Base-by-base conservation (phyloP, 306 rosid genomes). In the Rosa multiflora region DNA sequence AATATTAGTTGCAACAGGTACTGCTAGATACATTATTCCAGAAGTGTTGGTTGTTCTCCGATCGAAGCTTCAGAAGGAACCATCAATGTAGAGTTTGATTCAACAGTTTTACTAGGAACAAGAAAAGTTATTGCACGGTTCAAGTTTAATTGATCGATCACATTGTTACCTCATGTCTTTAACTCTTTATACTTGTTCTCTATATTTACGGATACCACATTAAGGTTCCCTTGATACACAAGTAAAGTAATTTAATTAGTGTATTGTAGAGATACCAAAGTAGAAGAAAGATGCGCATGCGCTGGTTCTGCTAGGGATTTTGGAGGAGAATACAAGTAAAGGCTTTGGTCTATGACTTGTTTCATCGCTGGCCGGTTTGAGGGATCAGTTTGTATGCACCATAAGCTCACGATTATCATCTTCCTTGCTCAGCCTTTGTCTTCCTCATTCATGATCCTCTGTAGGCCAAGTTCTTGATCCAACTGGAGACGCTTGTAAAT, bases 261-360 rank as follows among this genome's bases (percentile, higher is more conserved):
- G 3, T n/a, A 74, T 2, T 14, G 29, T 23, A 2, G 10, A 5
- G 70, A 44, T 4, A 62, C 29, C 47, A 9, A 47, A 8, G 67
- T 1, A 1, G 32, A 0, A 21, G 53, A 46, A 18, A 42, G 48
- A 68, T 20, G 44, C 12, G 14, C 10, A 68, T 20, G 44, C 12
- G 14, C 10, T 26, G 8, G 5, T 14, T 32, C 2, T 13, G 21
- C 8, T 8, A 40, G 23, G n/a, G 82, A 72, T 15, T 43, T 55
- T 59, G 78, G 44, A 6, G 84, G 75, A 17, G 84, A 79, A 42
- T 35, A 72, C 42, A 67, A 67, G 70, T 37, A 73, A 8, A 26
- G 86, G 86, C 7, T 79, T 79, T 0, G 88, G 86, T 83, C 84
- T 11, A 83, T 78, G 26, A 78, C 91, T 76, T 70, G 44, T 40